These are phyloP conservation scores for Apiospora saccharicola DNA, from an alignment of 2,329 filamentous ascomycete genomes.

Conservation along the genomic window DNA sequence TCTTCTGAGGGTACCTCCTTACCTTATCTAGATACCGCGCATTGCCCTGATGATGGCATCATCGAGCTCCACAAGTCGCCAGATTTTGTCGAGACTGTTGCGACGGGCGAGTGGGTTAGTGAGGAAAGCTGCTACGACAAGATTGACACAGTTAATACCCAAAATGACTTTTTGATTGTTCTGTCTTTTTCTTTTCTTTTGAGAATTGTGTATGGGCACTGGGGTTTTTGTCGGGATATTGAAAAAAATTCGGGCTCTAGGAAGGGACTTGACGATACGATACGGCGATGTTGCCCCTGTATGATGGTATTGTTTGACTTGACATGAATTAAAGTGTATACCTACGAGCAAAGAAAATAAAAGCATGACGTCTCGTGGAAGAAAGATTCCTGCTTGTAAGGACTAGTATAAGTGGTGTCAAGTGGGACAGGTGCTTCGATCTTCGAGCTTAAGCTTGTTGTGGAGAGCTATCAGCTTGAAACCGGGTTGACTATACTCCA, in stretches of 20 bases:
- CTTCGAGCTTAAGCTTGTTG: slow-evolving; percentile 1
- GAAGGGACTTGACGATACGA: slow-evolving; percentile 20
- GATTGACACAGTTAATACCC: slow-evolving; percentile 21
- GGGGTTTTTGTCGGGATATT: slow-evolving; percentile 18
- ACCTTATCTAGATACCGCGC: slow-evolving; percentile 22
- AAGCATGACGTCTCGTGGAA: background rate
- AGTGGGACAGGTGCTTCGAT: background rate
- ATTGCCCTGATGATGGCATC: slow-evolving; percentile 11
- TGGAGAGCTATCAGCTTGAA: slow-evolving; percentile 8
- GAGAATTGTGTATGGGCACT: slow-evolving; percentile 8
- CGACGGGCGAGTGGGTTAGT: slow-evolving; percentile 8
- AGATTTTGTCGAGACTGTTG: slow-evolving; percentile 12
- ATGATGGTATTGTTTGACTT: background rate
- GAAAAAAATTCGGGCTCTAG: slow-evolving; percentile 19
- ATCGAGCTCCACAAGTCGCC: slow-evolving; percentile 15
- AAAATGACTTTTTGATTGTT: slow-evolving; percentile 23
- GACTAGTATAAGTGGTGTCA: background rate
- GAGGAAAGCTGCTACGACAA: slow-evolving; percentile 21
- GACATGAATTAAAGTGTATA: slow-evolving; percentile 14
- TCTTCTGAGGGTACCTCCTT: slow-evolving; percentile 26
- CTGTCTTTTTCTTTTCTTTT: background rate
- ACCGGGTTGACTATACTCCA: background rate
- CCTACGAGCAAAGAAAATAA: background rate
- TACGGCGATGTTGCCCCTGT: background rate
- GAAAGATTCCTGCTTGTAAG: background rate